Base-by-base conservation (phyloP, 2,329 filamentous ascomycete species). In the Aspergillus pseudoterreus region DNA sequence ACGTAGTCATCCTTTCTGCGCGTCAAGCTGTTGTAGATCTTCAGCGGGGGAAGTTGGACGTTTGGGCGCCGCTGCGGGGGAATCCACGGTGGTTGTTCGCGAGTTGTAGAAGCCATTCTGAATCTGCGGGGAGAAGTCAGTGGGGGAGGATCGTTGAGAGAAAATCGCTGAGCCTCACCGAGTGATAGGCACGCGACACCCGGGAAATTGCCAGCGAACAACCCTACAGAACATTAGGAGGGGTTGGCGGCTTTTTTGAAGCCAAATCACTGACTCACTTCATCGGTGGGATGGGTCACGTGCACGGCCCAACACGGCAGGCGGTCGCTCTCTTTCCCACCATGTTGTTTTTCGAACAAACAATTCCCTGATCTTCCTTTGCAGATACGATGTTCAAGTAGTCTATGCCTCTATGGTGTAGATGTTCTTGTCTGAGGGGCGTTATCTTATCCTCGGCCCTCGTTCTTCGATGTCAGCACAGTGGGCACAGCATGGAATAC, bases 21-120 rank as follows among this genome's bases (percentile, higher is more conserved):
- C 10, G 89, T 87, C 63, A 95, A 76, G 5, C 87, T 91, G 73
- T 94, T 95, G 78, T 86, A 90, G 59, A 95, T 78, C 66, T 84
- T 86, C 61, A 95, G 76, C 44, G 82, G 71, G n/a, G 80, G 78
- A 43, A 78, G 65, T 47, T 63, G 60, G 39, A 42, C 21, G 64
- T 59, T 50, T 67, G 60, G 50, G 63, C 61, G 36, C 69, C 65
- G 12, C 66, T 50, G 43, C 60, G 60, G 38, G 63, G 52, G 45
- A 62, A 51, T 43, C 75, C 75, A 78, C 48, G 68, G 64, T 55
- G 75, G 75, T 65, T 77, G 74, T 59, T 75, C 71, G 58, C 72
- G 68, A 58, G 19, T 22, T 22, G 39, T 42, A 10, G 39, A 42
- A 42, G 39, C 39, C 39, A 42, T 42, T 42, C 39, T 42, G 39